Conservation (phyloP, 768 basidiomycete species). For the Tricholomella constricta region DNA sequence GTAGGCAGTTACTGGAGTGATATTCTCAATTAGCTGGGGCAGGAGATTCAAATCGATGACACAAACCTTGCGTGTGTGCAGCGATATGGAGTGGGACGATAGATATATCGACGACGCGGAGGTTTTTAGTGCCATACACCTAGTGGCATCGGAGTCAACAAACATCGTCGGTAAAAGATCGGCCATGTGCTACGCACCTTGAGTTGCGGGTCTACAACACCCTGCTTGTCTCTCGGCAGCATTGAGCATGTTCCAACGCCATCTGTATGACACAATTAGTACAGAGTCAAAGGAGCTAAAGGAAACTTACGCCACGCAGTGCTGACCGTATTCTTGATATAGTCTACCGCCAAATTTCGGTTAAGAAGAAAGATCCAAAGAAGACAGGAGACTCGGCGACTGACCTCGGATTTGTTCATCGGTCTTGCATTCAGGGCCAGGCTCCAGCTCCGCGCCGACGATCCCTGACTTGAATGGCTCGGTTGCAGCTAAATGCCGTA, state of each 20-base stretch:
- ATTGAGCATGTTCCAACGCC: slow-evolving; percentile 52
- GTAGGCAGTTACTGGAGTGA: slow-evolving; percentile 48
- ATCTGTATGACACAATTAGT: slow-evolving; percentile 29
- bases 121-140: slow-evolving; percentile 59
- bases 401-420: slow-evolving; percentile 38
- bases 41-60: not conserved
- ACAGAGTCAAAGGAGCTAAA: not conserved
- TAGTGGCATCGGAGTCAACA: slow-evolving; percentile 17
- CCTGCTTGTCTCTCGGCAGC: slow-evolving; percentile 51
- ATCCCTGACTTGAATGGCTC: slow-evolving; percentile 22
- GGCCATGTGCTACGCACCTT: slow-evolving; percentile 30
- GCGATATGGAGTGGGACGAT: slow-evolving; percentile 53
- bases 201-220: slow-evolving; percentile 51
- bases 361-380: not conserved
- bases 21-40: not conserved
- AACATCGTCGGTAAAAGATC: too few species aligned
- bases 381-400: not conserved
- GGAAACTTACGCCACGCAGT: slow-evolving; percentile 12
- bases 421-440: slow-evolving; percentile 30
- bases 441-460: slow-evolving; percentile 19
- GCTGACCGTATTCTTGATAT: slow-evolving; percentile 10
- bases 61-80: slow-evolving; percentile 46
- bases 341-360: slow-evolving; percentile 15
- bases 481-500: slow-evolving; percentile 15
- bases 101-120: slow-evolving; percentile 59